These are phyloP conservation scores for Zopfia rhizophila DNA, from an alignment of 2,329 filamentous ascomycete genomes.

Conservation along the genomic window DNA sequence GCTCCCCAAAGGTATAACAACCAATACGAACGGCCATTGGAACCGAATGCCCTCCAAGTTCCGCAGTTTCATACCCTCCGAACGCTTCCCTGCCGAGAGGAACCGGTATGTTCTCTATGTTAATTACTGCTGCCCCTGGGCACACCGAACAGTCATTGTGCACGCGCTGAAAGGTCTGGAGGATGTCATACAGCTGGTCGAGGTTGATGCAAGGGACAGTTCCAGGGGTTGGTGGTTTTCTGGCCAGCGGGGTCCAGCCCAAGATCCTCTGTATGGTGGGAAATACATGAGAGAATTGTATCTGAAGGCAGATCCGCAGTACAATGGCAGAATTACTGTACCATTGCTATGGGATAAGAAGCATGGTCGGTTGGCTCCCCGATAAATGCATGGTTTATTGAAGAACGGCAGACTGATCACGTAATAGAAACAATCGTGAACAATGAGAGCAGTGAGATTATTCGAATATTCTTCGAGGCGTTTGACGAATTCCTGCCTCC, in stretches of 20 bases:
- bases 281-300: slow-evolving; percentile 71
- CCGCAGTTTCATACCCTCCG: slow-evolving; percentile 65
- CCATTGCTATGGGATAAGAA: slow-evolving; percentile 80
- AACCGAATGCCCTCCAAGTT: slow-evolving; percentile 65
- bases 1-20: slow-evolving; percentile 6
- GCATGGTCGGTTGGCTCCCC: slow-evolving; percentile 39
- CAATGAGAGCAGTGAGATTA: slow-evolving; percentile 50
- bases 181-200: slow-evolving; percentile 60
- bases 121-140: slow-evolving; percentile 72
- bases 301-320: slow-evolving; percentile 69
- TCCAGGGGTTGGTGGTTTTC: slow-evolving; percentile 47
- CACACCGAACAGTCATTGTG: slow-evolving; percentile 62
- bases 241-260: slow-evolving; percentile 35
- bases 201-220: slow-evolving; percentile 49
- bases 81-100: slow-evolving; percentile 67
- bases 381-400: slow-evolving; percentile 6
- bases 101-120: slow-evolving; percentile 71
- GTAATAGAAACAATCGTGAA: slow-evolving; percentile 42
- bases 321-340: slow-evolving; percentile 75
- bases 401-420: neutral
- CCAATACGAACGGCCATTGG: slow-evolving; percentile 62
- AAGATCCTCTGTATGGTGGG: slow-evolving; percentile 44
- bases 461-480: slow-evolving; percentile 42
- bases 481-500: slow-evolving; percentile 45
- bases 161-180: slow-evolving; percentile 63